Evolutionary conservation across 2,329 filamentous ascomycete species (phyloP).

Genomic region (Teratosphaeriaceae sp.): DNA sequence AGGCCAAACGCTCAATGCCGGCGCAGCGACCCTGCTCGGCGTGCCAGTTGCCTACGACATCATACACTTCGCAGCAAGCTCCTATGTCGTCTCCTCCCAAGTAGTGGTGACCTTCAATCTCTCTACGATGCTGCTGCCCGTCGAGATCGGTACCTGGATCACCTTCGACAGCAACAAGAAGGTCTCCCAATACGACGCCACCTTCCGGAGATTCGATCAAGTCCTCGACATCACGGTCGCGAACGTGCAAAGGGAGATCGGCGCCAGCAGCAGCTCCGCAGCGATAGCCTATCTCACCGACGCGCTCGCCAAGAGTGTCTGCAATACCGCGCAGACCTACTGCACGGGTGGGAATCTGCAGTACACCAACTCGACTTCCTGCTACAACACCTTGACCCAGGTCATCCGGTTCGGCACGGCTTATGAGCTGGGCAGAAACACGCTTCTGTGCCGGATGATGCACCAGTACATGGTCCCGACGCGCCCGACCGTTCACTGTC

Average conservation of each 20-base stretch:
- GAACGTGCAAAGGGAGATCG: background rate
- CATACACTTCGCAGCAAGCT: conserved; percentile 4
- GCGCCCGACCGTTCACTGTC: conserved; percentile 4
- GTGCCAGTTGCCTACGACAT: conserved; percentile 3
- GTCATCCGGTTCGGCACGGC: conserved; percentile 4
- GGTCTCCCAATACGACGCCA: conserved; percentile 6
- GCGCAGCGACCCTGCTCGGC: background rate
- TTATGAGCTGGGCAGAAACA: conserved; percentile 5
- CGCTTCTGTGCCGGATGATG: conserved; percentile 3
- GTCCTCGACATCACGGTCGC: background rate
- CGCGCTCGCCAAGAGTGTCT: conserved; percentile 3
- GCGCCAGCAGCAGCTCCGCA: background rate
- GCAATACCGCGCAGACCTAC: conserved; percentile 2
- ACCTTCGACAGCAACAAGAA: conserved; percentile 3
- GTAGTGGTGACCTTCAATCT: conserved; percentile 1
- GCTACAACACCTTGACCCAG: conserved; percentile 4
- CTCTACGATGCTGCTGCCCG: background rate
- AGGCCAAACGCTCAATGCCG: background rate
- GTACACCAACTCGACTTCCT: background rate
- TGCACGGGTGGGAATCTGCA: conserved; percentile 4
- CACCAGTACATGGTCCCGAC: conserved; percentile 5
- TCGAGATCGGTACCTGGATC: conserved; percentile 2
- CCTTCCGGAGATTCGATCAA: conserved; percentile 2
- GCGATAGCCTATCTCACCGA: background rate
- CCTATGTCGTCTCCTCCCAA: conserved; percentile 1